Percentiles rank a stretch among this genome's conserved stretches.
These are phyloP conservation scores for Globisporangium camurandrum DNA, from an alignment of 352 stramenopile genomes.

Conservation along the genomic window DNA sequence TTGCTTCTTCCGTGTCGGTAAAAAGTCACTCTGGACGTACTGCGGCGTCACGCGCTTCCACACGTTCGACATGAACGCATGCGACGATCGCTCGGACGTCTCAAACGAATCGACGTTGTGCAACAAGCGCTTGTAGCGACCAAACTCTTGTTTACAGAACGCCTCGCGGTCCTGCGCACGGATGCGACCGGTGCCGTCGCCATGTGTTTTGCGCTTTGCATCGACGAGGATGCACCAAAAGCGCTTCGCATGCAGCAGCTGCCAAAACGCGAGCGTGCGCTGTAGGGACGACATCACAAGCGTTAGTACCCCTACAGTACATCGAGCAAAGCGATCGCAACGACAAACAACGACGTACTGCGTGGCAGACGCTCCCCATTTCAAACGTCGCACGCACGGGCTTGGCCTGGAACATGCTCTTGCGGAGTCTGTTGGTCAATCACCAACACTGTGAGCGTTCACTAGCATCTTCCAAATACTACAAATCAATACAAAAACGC, in stretches of 20 bases:
- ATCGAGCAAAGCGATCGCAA: too few species aligned
- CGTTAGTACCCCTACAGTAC: too few species aligned
- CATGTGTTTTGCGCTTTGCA: constrained; percentile 36
- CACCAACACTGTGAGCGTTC: constrained; percentile 1
- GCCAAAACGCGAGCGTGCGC: constrained; percentile 71
- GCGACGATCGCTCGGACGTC: constrained; percentile 33
- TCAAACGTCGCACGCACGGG: constrained; percentile 36
- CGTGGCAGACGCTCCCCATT: constrained; percentile 74
- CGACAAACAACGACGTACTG: constrained; percentile 28
- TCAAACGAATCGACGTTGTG: constrained; percentile 59
- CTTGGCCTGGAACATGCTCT: constrained; percentile 20
- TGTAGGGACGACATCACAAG: too few species aligned
- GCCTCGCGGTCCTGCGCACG: constrained; percentile 20
- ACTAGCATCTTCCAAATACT: too few species aligned
- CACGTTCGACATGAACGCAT: constrained; percentile 39
- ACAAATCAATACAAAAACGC: constrained; percentile 3
- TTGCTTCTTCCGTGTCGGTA: constrained; percentile 13
- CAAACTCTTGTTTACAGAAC: constrained; percentile 63
- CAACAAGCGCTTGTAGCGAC: constrained; percentile 65
- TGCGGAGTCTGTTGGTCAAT: constrained; percentile 23
- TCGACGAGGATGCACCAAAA: constrained; percentile 75
- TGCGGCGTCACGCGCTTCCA: constrained; percentile 52
- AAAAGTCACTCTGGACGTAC: constrained; percentile 41
- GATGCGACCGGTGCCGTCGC: constrained; percentile 39
- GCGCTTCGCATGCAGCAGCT: constrained; percentile 73